Conservation (phyloP, 306 rosid genomes). For the Lathyrus aphaca region DNA sequence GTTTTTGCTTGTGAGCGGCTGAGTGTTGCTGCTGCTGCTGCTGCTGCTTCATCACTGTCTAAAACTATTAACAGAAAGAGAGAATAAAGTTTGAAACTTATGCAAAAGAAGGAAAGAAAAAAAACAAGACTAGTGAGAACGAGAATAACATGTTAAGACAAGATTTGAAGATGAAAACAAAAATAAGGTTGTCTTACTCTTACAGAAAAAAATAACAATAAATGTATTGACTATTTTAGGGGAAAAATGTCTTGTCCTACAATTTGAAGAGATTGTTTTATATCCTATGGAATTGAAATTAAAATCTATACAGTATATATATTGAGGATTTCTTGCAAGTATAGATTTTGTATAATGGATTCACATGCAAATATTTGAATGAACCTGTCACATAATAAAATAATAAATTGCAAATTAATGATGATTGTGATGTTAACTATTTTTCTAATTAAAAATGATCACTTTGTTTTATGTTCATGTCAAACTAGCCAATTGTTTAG, state of each 20-base stretch:
- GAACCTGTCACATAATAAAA: not conserved
- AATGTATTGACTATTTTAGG: too few relatives aligned
- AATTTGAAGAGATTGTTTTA: not conserved
- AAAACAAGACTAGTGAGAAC: not conserved
- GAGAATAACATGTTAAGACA: conserved; percentile 1
- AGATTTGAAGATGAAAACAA: not conserved
- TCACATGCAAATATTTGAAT: not conserved
- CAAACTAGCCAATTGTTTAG: not conserved
- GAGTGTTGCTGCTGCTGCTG: conserved; percentile 44
- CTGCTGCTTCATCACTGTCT: conserved; percentile 49
- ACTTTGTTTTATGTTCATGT: not conserved
- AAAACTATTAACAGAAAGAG: conserved; percentile 11
- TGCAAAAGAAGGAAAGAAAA: not conserved
- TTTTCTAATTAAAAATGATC: too few relatives aligned
- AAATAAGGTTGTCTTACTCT: not conserved
- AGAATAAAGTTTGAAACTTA: conserved; percentile 17
- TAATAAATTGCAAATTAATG: not conserved
- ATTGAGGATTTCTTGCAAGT: not conserved
- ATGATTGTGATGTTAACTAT: not conserved
- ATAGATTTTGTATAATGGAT: conserved; percentile 1
- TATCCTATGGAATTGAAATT: not conserved
- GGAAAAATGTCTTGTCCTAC: not conserved
- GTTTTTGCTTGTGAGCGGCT: conserved; percentile 49
- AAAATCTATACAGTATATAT: not conserved
- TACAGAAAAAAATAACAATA: not conserved